These are phyloP conservation scores for Ophiostoma triangulosporum DNA, from an alignment of 2,329 filamentous ascomycete species.

Conservation along the genomic window DNA sequence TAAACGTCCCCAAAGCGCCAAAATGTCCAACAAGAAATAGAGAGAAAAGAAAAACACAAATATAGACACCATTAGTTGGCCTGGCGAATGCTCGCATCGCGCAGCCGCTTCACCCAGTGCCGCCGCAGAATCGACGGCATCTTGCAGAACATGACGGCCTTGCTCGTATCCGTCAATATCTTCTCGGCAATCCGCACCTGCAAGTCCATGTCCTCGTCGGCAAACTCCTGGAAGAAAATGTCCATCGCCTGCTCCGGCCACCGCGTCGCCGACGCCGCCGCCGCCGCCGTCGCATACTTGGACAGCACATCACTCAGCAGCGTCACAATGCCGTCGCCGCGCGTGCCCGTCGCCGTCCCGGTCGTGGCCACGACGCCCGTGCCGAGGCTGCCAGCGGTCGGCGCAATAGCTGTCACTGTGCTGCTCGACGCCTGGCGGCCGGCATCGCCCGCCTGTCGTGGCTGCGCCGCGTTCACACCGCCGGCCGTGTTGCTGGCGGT, in stretches of 20 bases:
- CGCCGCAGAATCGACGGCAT: slow-evolving; percentile 38
- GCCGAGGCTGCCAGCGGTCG: not conserved
- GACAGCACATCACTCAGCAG: slow-evolving; percentile 28
- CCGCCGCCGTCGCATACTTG: slow-evolving; percentile 20
- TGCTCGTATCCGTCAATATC: slow-evolving; percentile 43
- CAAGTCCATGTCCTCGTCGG: slow-evolving; percentile 41
- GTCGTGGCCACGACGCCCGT: not conserved
- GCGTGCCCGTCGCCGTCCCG: slow-evolving; percentile 13
- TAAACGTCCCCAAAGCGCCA: not conserved
- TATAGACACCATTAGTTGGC: not conserved
- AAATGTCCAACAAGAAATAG: not conserved
- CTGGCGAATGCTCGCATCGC: slow-evolving; percentile 27
- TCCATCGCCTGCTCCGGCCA: slow-evolving; percentile 48
- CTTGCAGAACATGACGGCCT: slow-evolving; percentile 49
- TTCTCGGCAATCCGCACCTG: slow-evolving; percentile 47
- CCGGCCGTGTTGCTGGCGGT: not conserved
- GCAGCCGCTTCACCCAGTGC: slow-evolving; percentile 42
- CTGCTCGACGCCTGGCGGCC: not conserved
- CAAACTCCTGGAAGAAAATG: slow-evolving; percentile 45
- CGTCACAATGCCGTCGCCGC: slow-evolving; percentile 17
- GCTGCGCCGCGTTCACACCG: not conserved
- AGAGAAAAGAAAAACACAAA: not conserved
- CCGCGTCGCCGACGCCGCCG: slow-evolving; percentile 23
- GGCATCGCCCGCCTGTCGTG: not conserved
- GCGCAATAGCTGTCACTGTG: not conserved